Conservation (phyloP, 2,329 filamentous ascomycete species). For the Exophiala spinifera region DNA sequence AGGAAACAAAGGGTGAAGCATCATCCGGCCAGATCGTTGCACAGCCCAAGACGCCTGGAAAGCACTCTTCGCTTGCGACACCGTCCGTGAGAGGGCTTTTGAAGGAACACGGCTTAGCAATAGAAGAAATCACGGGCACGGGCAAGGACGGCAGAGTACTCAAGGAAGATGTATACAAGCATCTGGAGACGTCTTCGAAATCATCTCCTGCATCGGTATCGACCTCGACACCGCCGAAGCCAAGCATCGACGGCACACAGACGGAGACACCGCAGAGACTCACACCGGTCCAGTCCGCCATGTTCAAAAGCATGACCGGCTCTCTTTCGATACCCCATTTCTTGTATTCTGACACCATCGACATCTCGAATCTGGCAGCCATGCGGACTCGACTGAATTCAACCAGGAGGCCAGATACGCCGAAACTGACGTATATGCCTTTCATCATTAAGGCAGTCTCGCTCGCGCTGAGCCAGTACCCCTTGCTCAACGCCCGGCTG, state of each 20-base stretch:
- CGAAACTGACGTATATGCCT: constrained; percentile 82
- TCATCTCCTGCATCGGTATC: constrained; percentile 26
- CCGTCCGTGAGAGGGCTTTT: constrained; percentile 87
- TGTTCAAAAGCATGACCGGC: constrained; percentile 97
- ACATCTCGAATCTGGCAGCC: constrained; percentile 70
- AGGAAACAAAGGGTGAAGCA: constrained; percentile 19
- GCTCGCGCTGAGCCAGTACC: constrained; percentile 74
- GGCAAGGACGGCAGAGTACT: constrained; percentile 86
- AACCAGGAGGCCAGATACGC: constrained; percentile 45
- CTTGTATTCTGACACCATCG: constrained; percentile 85
- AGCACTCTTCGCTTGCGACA: constrained; percentile 74
- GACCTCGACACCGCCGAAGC: constrained; percentile 33
- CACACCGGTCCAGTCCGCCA: constrained; percentile 77
- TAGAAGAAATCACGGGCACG: constrained; percentile 74
- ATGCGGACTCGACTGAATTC: constrained; percentile 74
- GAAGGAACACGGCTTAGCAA: constrained; percentile 74
- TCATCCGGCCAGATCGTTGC: not conserved
- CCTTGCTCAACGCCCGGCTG: constrained; percentile 82
- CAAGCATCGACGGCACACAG: constrained; percentile 49
- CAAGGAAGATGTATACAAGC: constrained; percentile 85
- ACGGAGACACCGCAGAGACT: constrained; percentile 67
- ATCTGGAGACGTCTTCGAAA: constrained; percentile 47
- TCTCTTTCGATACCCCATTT: constrained; percentile 92
- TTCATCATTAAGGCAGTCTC: constrained; percentile 97
- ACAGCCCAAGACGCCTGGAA: constrained; percentile 35